Evolutionary conservation across 2,329 filamentous ascomycete genomes (phyloP), one percentile per base, ranked within the genome.

Genomic region (Sordariomycetes sp.): DNA sequence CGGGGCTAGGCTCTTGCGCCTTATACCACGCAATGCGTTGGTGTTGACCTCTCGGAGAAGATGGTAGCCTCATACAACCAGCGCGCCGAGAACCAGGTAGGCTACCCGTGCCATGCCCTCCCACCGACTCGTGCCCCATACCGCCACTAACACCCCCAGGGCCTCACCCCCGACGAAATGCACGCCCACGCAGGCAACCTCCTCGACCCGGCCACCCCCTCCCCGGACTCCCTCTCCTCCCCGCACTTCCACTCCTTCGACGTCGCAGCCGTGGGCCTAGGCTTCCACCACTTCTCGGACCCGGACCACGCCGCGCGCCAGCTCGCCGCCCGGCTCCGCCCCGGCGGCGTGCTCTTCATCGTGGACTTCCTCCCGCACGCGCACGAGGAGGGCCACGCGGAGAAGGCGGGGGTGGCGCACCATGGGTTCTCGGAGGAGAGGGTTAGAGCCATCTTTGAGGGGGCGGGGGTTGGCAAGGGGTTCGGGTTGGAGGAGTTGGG

Each of bases 1-100:
- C 20, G 45, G 22, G 45, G 22, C 35, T 60, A 85, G 79, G 74
- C 80, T 15, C 74, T 87, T 15, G 79, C 77, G 1, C 80, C 83
- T 2, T 84, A 80, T 62, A 77, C 82, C 2, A 82, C 80, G 1
- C 76, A 84, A 61, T 80, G 81, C 53, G 70, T 85, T 17, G 87
- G 86, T 50, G 76, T 91, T 52, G 87, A 91, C 65, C 70, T 90
- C 58, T 85, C 86, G 0, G 76, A 83, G 60, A 81, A 81, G 60
- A 90, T 90, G 87, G 78, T 89, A 5, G 71, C 73, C 0, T 73
- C 76, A 7, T 91, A 85, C 72, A 90, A 90, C 65, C 69, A 71
- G 12, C 75, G 78, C 28, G 83, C 81, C 22, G 66, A 69, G 39
- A 77, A 78, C 60, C 76, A 82, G 68, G 77, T 78, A 61, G 59